A percentile compares a stretch with the other conserved stretches of the same genome.
phyloP scores from a whole-genome alignment of 2,329 filamentous ascomycete species.

The Calonectria pseudoturangicola region DNA sequence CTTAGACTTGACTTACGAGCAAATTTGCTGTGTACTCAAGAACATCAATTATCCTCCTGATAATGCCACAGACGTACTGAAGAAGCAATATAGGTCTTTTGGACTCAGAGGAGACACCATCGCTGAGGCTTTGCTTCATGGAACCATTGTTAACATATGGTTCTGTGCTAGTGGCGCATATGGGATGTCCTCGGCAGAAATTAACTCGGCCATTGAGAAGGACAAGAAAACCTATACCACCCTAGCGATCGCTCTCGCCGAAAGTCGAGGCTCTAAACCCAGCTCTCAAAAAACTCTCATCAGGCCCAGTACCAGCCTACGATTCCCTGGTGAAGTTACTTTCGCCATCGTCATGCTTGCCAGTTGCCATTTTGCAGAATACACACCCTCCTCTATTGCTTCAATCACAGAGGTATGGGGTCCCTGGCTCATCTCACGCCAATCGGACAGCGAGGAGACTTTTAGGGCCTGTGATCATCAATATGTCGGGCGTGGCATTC shows the following conservation, averaged over 20 bases:
- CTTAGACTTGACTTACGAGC: too few relatives aligned
- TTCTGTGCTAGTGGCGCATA: background rate
- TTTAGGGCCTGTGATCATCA: background rate
- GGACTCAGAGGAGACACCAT: too few relatives aligned
- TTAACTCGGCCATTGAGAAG: background rate
- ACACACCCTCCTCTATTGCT: background rate
- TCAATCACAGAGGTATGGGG: background rate
- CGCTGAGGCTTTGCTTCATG: too few relatives aligned
- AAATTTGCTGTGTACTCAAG: too few relatives aligned
- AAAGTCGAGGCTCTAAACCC: background rate
- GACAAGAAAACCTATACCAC: background rate
- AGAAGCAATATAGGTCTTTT: too few relatives aligned
- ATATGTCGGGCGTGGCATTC: background rate
- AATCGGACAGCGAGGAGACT: background rate
- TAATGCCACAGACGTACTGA: too few relatives aligned
- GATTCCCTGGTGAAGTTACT: background rate
- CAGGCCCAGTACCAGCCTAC: background rate
- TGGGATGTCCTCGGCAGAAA: background rate
- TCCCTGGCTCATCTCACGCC: background rate
- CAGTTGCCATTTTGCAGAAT: background rate
- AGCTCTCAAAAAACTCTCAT: background rate
- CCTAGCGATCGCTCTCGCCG: background rate
- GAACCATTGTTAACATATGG: background rate
- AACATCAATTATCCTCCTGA: too few relatives aligned
- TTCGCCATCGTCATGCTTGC: background rate